phyloP scores from a whole-genome alignment of 2,329 filamentous ascomycete species.

The Penicillium sp. region DNA sequence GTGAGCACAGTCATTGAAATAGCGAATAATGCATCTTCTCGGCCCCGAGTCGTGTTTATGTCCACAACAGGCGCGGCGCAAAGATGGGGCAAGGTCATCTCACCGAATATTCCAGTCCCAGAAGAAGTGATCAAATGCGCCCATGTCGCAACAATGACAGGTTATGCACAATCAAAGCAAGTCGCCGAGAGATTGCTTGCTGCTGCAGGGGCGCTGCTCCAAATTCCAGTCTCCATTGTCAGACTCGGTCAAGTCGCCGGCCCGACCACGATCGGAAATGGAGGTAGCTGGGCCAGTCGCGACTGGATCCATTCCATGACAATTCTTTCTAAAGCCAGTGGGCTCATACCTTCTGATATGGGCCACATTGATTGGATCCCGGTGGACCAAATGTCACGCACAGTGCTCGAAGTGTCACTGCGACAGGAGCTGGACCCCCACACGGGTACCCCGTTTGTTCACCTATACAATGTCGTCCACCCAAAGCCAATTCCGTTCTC shows the following conservation, averaged over 20 bases:
- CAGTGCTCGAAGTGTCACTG: constrained; percentile 8
- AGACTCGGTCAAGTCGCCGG: constrained; percentile 14
- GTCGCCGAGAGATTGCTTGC: constrained; percentile 16
- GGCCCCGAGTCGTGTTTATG: constrained; percentile 16
- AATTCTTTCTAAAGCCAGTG: constrained; percentile 15
- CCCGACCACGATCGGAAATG: constrained; percentile 8
- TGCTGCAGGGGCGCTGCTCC: constrained; percentile 10
- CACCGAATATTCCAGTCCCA: constrained; percentile 11
- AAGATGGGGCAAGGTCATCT: constrained; percentile 11
- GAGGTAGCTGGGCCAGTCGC: constrained; percentile 14
- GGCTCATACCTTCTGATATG: constrained; percentile 7
- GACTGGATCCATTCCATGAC: constrained; percentile 16
- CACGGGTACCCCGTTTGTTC: constrained; percentile 10
- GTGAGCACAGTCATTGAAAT: constrained; percentile 11
- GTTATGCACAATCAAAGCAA: constrained; percentile 17
- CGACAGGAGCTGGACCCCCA: constrained; percentile 5
- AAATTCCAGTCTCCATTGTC: constrained; percentile 16
- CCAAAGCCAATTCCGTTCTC: constrained; percentile 10
- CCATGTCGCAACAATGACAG: constrained; percentile 3
- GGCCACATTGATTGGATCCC: constrained; percentile 16
- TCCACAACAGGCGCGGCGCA: constrained; percentile 9
- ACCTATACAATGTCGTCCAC: constrained; percentile 15
- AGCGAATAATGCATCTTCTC: constrained; percentile 13
- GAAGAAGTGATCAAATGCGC: constrained; percentile 16
- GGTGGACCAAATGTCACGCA: constrained; percentile 12